phyloP scores from a whole-genome alignment of 805 yeast species.

The Cyberlindnera nakhonratchasimensis region DNA sequence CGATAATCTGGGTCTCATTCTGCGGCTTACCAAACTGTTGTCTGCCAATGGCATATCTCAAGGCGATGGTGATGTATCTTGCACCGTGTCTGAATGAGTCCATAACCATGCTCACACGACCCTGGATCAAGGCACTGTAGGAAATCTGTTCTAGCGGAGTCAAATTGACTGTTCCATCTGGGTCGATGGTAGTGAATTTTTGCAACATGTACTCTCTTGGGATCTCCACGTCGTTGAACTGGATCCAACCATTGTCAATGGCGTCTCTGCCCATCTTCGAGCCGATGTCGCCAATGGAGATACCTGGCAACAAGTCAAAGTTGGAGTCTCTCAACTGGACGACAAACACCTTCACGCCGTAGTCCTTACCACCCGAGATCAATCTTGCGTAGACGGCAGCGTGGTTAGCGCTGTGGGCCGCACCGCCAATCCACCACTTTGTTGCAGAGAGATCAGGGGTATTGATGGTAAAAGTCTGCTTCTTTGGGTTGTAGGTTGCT shows the following conservation, averaged over 20 bases:
- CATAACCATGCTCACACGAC: slow-evolving; percentile 85
- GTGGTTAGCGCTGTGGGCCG: slow-evolving; percentile 92
- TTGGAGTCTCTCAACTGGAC: slow-evolving; percentile 83
- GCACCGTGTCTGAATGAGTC: slow-evolving; percentile 82
- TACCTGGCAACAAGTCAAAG: slow-evolving; percentile 64
- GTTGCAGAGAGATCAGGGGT: slow-evolving; percentile 93
- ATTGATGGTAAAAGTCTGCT: slow-evolving; percentile 68
- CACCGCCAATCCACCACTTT: slow-evolving; percentile 99
- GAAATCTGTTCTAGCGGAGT: slow-evolving; percentile 85
- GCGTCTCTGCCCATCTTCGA: slow-evolving; percentile 96
- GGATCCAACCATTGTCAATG: slow-evolving; percentile 96
- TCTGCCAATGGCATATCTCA: slow-evolving; percentile 62
- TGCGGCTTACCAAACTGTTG: slow-evolving; percentile 60
- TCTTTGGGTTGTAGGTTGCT: slow-evolving; percentile 66
- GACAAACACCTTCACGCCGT: slow-evolving; percentile 91
- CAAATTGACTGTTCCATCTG: slow-evolving; percentile 65
- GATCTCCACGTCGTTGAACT: slow-evolving; percentile 75
- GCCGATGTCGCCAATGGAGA: slow-evolving; percentile 88
- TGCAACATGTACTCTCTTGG: slow-evolving; percentile 73
- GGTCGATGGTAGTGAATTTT: slow-evolving; percentile 68
- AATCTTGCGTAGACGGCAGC: slow-evolving; percentile 79
- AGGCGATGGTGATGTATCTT: slow-evolving; percentile 76
- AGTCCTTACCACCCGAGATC: slow-evolving; percentile 75
- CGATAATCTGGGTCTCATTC: slow-evolving; percentile 70
- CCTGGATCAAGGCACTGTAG: slow-evolving; percentile 82